These are phyloP conservation scores for Candida wancherniae DNA, from an alignment of 805 yeast genomes.

Conservation along the genomic window DNA sequence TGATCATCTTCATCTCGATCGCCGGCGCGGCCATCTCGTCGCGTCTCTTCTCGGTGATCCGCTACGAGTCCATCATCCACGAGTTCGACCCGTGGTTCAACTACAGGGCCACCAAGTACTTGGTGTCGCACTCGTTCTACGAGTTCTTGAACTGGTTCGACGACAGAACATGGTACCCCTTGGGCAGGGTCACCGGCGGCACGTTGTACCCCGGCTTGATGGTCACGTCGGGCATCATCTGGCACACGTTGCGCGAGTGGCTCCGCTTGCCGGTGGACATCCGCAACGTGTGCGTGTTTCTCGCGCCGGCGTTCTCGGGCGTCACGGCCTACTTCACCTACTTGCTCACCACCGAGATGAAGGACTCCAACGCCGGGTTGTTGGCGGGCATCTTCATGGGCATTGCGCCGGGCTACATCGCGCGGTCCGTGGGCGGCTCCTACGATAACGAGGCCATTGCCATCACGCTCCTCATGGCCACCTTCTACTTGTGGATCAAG, in stretches of 20 bases:
- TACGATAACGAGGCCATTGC: conserved; percentile 99
- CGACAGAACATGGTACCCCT: conserved; percentile 98
- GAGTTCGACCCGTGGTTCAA: conserved; percentile 98
- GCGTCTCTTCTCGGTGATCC: conserved; percentile 90
- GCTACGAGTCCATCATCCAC: conserved; percentile 95
- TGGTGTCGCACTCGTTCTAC: conserved; percentile 78
- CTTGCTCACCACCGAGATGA: conserved; percentile 82
- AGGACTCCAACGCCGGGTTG: conserved; percentile 83
- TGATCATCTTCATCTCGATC: conserved; percentile 65
- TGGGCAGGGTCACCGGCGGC: conserved; percentile 99
- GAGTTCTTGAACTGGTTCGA: conserved; percentile 98
- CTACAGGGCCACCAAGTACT: conserved; percentile 90
- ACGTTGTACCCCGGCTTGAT: conserved; percentile 96
- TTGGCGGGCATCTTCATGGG: conserved; percentile 93
- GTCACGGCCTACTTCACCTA: conserved; percentile 88
- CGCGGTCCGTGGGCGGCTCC: conserved; percentile 97
- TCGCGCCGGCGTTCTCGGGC: conserved; percentile 96
- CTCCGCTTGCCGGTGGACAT: conserved; percentile 84
- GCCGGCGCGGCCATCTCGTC: conserved; percentile 91
- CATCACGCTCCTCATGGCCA: conserved; percentile 89
- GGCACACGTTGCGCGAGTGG: conserved; percentile 59
- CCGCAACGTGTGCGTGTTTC: conserved; percentile 89
- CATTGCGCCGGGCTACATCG: conserved; percentile 97
- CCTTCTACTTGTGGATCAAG: conserved; percentile 94
- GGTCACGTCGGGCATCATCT: conserved; percentile 93